A percentile compares a stretch with the other conserved stretches of the same genome.
Conservation (phyloP, 305 asterid species). For the Solanum hybrid region DNA sequence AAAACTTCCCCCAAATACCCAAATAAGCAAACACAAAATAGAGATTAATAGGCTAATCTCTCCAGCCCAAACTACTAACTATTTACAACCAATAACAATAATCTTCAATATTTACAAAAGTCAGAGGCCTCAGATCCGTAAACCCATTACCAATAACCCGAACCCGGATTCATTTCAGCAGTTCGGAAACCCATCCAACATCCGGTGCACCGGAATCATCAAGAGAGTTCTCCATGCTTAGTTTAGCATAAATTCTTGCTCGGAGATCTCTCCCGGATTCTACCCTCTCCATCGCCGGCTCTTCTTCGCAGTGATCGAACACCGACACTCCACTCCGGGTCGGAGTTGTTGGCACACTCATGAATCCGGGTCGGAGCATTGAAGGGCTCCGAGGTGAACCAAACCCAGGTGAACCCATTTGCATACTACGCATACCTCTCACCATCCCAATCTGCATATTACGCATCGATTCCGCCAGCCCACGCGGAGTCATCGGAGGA, state of each 20-base stretch:
- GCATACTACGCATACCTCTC: conserved; percentile 6
- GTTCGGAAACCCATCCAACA: conserved; percentile 37
- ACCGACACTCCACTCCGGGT: conserved; percentile 28
- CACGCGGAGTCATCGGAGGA: conserved; percentile 53
- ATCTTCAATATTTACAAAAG: not conserved
- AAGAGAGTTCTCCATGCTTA: conserved; percentile 58
- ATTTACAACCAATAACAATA: not conserved
- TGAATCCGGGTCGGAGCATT: conserved; percentile 23
- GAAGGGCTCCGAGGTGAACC: conserved; percentile 7
- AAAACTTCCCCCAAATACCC: not conserved
- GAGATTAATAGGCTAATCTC: conserved; percentile 11
- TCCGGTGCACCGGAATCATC: conserved; percentile 37
- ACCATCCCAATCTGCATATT: conserved; percentile 25
- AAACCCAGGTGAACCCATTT: conserved; percentile 5
- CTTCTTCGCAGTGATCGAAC: conserved; percentile 47
- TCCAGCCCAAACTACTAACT: not conserved
- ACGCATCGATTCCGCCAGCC: conserved; percentile 51
- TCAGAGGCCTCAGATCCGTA: conserved; percentile 11
- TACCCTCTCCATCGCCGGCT: conserved; percentile 72
- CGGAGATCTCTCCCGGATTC: conserved; percentile 75
- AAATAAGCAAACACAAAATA: conserved; percentile 20
- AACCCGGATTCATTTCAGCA: conserved; percentile 26
- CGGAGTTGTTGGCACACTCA: conserved; percentile 57
- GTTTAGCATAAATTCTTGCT: conserved; percentile 61
- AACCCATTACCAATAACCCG: not conserved